Base-by-base conservation (phyloP, 2,329 filamentous ascomycete species). In the Epichloe amarillans region DNA sequence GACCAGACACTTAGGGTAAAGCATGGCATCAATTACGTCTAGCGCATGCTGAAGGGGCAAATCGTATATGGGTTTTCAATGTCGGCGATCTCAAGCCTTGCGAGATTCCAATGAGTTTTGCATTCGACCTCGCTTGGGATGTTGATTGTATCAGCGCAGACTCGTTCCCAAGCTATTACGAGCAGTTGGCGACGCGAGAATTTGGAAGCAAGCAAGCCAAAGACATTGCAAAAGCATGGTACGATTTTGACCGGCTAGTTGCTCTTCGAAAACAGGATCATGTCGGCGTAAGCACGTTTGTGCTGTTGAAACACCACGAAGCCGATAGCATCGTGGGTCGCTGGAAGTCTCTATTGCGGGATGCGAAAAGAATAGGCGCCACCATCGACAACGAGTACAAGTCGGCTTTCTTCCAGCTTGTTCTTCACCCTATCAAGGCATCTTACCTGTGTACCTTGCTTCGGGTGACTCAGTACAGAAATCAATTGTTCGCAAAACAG, bases 61-160 rank as follows among this genome's bases (percentile, higher is more conserved):
- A 72, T 33, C 68, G 73, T 15, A 77, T 82, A 26, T 82, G 79
- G 79, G 69, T 82, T 19, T 76, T 82, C 53, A 83, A 83, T 41
- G 75, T 82, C 1, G 79, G 78, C 11, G 79, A 83, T 54, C 66
- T 82, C 43, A 83, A 82, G 57, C 75, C 77, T 0, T 66, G 76
- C 19, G 77, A 80, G 58, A 62, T 77, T 0, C 73, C 76, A 0
- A 73, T 79, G 51, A 72, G 70, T 26, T 77, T 78, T 57, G 76
- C 73, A 54, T 69, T 81, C 57, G 71, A 74, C 15, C 65, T 82
- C 37, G 78, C 78, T 0, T 82, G 79, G 64, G 70, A 82, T 50
- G 70, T 78, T 17, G 62, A 71, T 6, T 62, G 62, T 1, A 66
- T 75, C 26, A 73, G 70, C 5, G 68, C 61, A 1, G 49, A 61